Percentiles rank a stretch among this genome's conserved stretches.
Conservation (phyloP, 805 yeast genomes). For the Saturnispora mendoncae region DNA sequence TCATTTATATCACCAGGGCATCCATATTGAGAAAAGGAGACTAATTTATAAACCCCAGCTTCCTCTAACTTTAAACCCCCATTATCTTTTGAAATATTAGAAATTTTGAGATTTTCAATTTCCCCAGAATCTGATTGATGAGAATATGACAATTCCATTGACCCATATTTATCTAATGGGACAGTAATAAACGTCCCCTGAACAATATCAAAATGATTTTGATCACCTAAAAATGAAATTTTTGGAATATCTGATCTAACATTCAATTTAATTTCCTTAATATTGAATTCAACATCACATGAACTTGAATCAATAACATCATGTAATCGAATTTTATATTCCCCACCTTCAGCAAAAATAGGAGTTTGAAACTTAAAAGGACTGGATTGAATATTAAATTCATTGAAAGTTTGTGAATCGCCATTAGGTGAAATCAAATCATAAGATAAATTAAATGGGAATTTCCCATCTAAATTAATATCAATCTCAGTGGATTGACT, state of each 20-base stretch:
- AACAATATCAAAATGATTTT: conserved; percentile 34
- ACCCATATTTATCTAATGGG: conserved; percentile 40
- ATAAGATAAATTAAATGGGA: conserved; percentile 68
- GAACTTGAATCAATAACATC: conserved; percentile 67
- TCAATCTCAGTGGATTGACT: conserved; percentile 36
- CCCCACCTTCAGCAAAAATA: conserved; percentile 55
- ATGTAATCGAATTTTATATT: conserved; percentile 53
- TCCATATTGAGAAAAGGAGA: conserved; percentile 33
- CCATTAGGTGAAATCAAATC: conserved; percentile 53
- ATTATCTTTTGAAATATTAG: conserved; percentile 16
- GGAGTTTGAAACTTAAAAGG: conserved; percentile 44
- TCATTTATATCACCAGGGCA: conserved; percentile 38
- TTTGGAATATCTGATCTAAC: conserved; percentile 66
- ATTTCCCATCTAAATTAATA: conserved; percentile 62
- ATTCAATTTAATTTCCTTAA: conserved; percentile 52
- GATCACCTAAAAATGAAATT: conserved; percentile 26
- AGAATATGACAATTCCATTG: conserved; percentile 27
- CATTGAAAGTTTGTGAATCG: conserved; percentile 32
- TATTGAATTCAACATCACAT: conserved; percentile 65
- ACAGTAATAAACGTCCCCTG: conserved; percentile 53
- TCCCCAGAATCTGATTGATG: conserved; percentile 18
- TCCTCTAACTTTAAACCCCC: conserved; percentile 28
- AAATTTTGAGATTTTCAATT: conserved; percentile 8
- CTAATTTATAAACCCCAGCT: conserved; percentile 37
- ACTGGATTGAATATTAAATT: conserved; percentile 33